These are phyloP conservation scores for Cytospora paraplurivora DNA, from an alignment of 2,329 filamentous ascomycete genomes.

Conservation along the genomic window DNA sequence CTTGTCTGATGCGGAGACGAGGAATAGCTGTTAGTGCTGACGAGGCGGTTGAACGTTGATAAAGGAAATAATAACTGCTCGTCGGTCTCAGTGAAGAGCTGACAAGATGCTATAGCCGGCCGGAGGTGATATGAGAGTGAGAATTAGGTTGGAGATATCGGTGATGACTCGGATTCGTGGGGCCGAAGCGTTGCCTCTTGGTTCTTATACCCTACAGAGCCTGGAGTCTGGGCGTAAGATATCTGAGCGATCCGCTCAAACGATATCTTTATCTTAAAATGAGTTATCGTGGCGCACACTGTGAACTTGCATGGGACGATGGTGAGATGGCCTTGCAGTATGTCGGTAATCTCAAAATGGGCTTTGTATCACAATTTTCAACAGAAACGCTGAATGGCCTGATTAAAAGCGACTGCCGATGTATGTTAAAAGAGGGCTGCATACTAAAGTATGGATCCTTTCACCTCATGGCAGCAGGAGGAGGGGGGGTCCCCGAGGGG, in stretches of 20 bases:
- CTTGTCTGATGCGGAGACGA: conserved; percentile 34
- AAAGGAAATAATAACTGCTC: background rate
- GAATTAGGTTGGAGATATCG: background rate
- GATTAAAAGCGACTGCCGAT: conserved; percentile 17
- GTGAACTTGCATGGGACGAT: conserved; percentile 1
- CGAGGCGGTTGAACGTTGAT: background rate
- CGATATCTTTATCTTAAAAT: conserved; percentile 9
- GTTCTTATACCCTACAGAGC: conserved; percentile 16
- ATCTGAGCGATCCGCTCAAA: background rate
- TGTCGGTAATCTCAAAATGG: conserved; percentile 4
- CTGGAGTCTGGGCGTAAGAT: conserved; percentile 8
- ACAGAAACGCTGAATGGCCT: conserved; percentile 21
- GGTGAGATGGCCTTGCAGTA: conserved; percentile 3
- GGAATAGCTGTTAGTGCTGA: conserved; percentile 1
- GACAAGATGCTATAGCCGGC: conserved; percentile 32
- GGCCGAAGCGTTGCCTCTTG: background rate
- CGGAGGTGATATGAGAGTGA: conserved; percentile 13
- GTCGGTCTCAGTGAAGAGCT: conserved; percentile 27
- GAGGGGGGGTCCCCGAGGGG: too few relatives aligned
- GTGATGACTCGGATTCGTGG: conserved; percentile 5
- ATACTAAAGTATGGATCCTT: background rate
- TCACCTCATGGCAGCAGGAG: background rate
- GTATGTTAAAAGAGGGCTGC: conserved; percentile 3
- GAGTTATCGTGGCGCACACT: conserved; percentile 20
- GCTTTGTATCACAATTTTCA: conserved; percentile 9